Percentiles rank a stretch among this genome's conserved stretches.
These are phyloP conservation scores for Blastobotrys peoriensis DNA, from an alignment of 805 yeast species.

Conservation along the genomic window DNA sequence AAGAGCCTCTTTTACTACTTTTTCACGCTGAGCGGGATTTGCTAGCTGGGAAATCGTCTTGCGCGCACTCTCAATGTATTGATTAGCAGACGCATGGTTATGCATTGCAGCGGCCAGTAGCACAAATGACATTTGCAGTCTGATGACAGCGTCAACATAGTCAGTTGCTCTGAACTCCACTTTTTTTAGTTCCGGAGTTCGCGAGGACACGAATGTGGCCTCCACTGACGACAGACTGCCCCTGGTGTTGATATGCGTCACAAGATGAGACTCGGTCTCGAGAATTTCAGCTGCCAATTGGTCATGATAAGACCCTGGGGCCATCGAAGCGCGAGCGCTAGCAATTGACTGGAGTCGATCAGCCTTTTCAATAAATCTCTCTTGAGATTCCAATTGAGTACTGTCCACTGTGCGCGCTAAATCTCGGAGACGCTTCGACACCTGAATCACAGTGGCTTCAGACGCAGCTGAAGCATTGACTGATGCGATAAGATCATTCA, in stretches of 20 bases:
- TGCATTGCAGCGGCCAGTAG: slow-evolving; percentile 20
- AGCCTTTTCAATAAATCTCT: slow-evolving; percentile 16
- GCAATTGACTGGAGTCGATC: slow-evolving; percentile 10
- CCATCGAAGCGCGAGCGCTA: slow-evolving; percentile 2
- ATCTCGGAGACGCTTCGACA: slow-evolving; percentile 11
- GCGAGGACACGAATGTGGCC: no score
- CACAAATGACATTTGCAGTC: slow-evolving; percentile 19
- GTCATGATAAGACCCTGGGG: slow-evolving; percentile 13
- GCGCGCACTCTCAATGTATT: slow-evolving; percentile 21
- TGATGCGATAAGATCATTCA: slow-evolving; percentile 24
- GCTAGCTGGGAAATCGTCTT: slow-evolving; percentile 12
- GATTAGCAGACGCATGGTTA: slow-evolving; percentile 16
- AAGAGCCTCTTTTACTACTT: slow-evolving; percentile 20
- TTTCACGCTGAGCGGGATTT: slow-evolving; percentile 9
- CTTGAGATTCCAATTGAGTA: slow-evolving; percentile 13
- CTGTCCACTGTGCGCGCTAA: slow-evolving; percentile 14
- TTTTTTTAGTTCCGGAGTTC: slow-evolving; percentile 5
- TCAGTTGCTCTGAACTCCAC: slow-evolving; percentile 1
- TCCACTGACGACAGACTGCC: background rate
- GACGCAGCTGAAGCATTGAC: slow-evolving; percentile 24
- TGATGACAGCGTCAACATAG: slow-evolving; percentile 7
- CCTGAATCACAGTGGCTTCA: slow-evolving; percentile 17
- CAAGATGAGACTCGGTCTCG: slow-evolving; percentile 19
- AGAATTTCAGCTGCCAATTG: slow-evolving; percentile 19
- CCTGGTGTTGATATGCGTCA: slow-evolving; percentile 17